Conservation (phyloP, 768 basidiomycete genomes). For the Trametes cingulata region DNA sequence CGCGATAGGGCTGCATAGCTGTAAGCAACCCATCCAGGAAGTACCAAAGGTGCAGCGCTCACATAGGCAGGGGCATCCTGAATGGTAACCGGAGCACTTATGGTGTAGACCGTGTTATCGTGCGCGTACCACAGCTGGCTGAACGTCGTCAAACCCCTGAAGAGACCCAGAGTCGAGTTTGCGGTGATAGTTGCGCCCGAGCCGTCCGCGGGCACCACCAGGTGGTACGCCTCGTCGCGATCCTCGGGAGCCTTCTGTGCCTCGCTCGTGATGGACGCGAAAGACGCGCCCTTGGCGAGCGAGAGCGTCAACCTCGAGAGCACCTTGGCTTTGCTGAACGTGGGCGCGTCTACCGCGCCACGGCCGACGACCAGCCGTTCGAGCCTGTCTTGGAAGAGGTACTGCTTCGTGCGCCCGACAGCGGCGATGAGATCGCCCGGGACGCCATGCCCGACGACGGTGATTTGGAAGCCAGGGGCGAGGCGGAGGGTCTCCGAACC, state of each 20-base stretch:
- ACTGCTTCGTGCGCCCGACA: conserved; percentile 46
- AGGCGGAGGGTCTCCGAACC: conserved; percentile 40
- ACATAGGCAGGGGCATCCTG: conserved; percentile 68
- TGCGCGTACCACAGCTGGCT: conserved; percentile 60
- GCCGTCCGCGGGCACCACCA: conserved; percentile 57
- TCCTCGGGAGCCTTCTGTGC: conserved; percentile 49
- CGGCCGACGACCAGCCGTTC: conserved; percentile 60
- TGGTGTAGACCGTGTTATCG: conserved; percentile 48
- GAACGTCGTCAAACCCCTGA: conserved; percentile 78
- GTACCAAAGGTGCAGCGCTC: conserved; percentile 26
- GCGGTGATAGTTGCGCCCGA: conserved; percentile 55
- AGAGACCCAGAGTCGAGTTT: conserved; percentile 65
- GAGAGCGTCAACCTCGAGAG: conserved; percentile 48
- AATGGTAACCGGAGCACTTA: conserved; percentile 59
- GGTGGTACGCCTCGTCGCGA: conserved; percentile 60
- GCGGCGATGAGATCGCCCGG: conserved; percentile 64
- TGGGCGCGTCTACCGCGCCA: conserved; percentile 46
- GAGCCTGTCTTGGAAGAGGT: conserved; percentile 54
- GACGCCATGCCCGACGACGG: conserved; percentile 37
- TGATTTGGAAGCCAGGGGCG: conserved; percentile 51
- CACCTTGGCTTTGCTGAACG: conserved; percentile 40
- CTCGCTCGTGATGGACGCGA: conserved; percentile 51
- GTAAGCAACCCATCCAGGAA: neutral
- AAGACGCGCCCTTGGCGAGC: conserved; percentile 33
- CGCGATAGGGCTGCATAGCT: conserved; percentile 61